Evolutionary conservation across 768 basidiomycete species (phyloP), one percentile per base, ranked within the genome.

Genomic region (Tylopilus vinaceipallidus): DNA sequence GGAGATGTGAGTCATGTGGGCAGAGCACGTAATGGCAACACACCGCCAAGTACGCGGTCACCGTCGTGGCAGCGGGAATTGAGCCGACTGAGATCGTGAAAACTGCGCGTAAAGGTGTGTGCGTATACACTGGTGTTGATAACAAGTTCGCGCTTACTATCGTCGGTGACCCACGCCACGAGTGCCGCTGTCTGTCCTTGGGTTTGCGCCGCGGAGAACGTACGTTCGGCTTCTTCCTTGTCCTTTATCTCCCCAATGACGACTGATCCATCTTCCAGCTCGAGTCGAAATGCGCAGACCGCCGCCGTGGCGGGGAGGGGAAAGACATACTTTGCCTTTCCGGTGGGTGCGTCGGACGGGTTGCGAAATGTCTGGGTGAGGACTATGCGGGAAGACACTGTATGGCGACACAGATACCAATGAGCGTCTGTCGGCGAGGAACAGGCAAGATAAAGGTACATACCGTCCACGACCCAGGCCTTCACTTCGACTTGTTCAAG

Each of bases 41-140:
- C 55, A 82, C 81, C 37, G 73, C 74, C 29, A 82, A 22, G 29
- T 62, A 65, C 0, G 73, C 71, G 22, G 63, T 66, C 4, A 82
- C 73, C 1, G 61, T 73, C 35, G 72, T 54, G 2, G 54, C 52
- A 0, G 76, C 66, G 26, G 77, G 76, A 43, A 83, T 73, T 0
- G 77, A 75, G 10, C 82, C 82, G 4, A 83, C 56, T 3, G 82
- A 83, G 32, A 83, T 78, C 0, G 75, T 78, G 57, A 83, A 82
- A 45, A 80, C 82, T 83, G 38, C 0, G 38, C 10, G 12, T 6
- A 34, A 29, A 11, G 23, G 29, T 4, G 11, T 24, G 29, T 4
- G 2, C 7, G 7, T 49, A 24, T 22, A 7, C 8, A 27, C 49
- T 23, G 42, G 22, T 4, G 6, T 17, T 19, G 29, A 27, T 37